These are phyloP conservation scores for Apodospora peruviana DNA, from an alignment of 495 filamentous ascomycete genomes.

Conservation along the genomic window DNA sequence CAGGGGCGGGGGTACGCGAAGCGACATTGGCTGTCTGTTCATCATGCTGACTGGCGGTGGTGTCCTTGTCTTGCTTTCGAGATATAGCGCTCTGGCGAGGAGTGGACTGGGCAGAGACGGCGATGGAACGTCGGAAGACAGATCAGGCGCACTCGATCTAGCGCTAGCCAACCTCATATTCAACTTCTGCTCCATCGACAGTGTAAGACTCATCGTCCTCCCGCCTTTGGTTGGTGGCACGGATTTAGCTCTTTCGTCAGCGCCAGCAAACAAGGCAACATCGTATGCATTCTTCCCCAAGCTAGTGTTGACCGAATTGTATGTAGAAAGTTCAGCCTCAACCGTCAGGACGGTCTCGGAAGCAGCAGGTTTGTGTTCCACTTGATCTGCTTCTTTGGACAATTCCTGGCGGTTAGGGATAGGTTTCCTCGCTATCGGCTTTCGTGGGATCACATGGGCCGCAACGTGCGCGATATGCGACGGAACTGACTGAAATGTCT, in stretches of 20 bases:
- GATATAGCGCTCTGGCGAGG: conserved; percentile 17
- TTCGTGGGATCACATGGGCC: conserved; percentile 24
- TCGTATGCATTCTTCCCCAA: conserved; percentile 16
- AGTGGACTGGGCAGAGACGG: conserved; percentile 20
- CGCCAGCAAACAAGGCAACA: conserved; percentile 11
- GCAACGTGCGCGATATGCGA: conserved; percentile 23
- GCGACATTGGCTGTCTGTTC: conserved; percentile 25
- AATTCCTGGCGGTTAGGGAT: conserved; percentile 17
- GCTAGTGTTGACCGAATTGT: conserved; percentile 8
- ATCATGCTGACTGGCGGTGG: conserved; percentile 31
- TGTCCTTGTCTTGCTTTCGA: conserved; percentile 14
- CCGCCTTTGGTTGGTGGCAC: conserved; percentile 6
- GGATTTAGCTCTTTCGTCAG: conserved; percentile 2
- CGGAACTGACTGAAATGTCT: conserved; percentile 21
- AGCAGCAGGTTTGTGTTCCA: neutral
- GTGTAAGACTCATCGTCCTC: conserved; percentile 18
- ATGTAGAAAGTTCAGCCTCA: conserved; percentile 10
- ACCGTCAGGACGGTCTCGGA: conserved; percentile 10
- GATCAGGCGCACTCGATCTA: conserved; percentile 9
- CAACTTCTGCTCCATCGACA: conserved; percentile 9
- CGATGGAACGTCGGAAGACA: conserved; percentile 17
- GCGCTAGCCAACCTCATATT: conserved; percentile 7
- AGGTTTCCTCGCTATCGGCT: conserved; percentile 30
- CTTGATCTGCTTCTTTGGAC: neutral
- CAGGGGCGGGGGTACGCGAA: conserved; percentile 35